phyloP scores from a whole-genome alignment of 352 stramenopile species.

The Chrysophaeum taylorii region DNA sequence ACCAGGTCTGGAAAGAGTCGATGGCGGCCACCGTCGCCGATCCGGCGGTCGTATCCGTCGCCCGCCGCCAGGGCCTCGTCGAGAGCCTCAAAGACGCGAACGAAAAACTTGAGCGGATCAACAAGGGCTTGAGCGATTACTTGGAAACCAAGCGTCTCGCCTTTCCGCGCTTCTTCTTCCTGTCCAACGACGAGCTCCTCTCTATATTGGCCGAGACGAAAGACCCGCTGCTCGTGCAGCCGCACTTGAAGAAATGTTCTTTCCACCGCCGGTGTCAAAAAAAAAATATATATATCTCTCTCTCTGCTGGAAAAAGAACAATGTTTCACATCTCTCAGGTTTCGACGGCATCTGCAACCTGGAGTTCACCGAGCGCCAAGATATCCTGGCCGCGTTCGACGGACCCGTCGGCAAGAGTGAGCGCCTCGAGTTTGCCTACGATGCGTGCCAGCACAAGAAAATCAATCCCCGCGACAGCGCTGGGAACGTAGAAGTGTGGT shows the following conservation, averaged over 20 bases:
- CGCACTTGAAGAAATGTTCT: conserved; percentile 62
- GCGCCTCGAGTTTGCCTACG: conserved; percentile 72
- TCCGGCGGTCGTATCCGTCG: conserved; percentile 59
- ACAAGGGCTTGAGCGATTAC: conserved; percentile 79
- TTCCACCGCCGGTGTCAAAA: no score
- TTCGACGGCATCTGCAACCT: conserved; percentile 64
- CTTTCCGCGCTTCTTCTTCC: conserved; percentile 83
- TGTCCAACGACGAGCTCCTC: conserved; percentile 81
- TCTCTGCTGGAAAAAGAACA: no score
- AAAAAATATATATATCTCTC: no score
- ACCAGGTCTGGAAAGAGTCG: conserved; percentile 66
- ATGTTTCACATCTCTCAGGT: no score
- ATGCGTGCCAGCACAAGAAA: conserved; percentile 61
- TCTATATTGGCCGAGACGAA: conserved; percentile 72
- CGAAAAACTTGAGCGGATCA: conserved; percentile 70
- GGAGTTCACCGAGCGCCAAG: conserved; percentile 77
- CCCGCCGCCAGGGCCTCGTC: conserved; percentile 58
- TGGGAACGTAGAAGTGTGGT: conserved; percentile 76
- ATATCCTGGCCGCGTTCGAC: conserved; percentile 76
- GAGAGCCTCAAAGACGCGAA: conserved; percentile 63
- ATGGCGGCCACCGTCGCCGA: conserved; percentile 68
- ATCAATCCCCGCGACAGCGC: conserved; percentile 84
- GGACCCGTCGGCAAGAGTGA: conserved; percentile 63
- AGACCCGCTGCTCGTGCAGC: conserved; percentile 77
- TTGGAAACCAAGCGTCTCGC: conserved; percentile 80